A percentile compares a stretch with the other conserved stretches of the same genome.
Conservation (phyloP, 257 asterid species). For the Prunella vulgaris region DNA sequence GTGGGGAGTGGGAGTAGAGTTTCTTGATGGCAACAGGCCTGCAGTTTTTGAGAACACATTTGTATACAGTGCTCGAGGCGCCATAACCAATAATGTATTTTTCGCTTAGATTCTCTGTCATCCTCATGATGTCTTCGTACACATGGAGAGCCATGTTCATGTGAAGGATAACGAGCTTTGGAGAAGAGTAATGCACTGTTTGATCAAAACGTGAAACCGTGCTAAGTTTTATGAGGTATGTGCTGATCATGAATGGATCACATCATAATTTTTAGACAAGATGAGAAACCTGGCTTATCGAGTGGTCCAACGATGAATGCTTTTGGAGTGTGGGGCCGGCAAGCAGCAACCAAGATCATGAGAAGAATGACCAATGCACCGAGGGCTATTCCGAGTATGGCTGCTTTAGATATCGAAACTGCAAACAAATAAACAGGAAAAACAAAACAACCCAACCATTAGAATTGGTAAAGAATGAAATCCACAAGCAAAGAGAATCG, state of each 20-base stretch:
- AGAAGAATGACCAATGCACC: slow-evolving; percentile 82
- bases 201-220: neutral
- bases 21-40: slow-evolving; percentile 89
- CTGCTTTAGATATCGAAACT: slow-evolving; percentile 83
- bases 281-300: slow-evolving; percentile 66
- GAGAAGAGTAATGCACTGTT: slow-evolving; percentile 64
- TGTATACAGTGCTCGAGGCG: slow-evolving; percentile 91
- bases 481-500: neutral
- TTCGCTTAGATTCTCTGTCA: slow-evolving; percentile 88
- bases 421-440: slow-evolving; percentile 1
- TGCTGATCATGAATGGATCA: neutral
- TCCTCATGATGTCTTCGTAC: slow-evolving; percentile 92
- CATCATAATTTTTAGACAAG: too few relatives aligned
- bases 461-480: neutral
- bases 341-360: slow-evolving; percentile 78
- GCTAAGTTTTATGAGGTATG: too few relatives aligned
- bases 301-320: slow-evolving; percentile 56
- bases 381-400: slow-evolving; percentile 89
- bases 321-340: slow-evolving; percentile 60
- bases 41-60: slow-evolving; percentile 89
- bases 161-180: slow-evolving; percentile 91
- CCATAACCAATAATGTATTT: slow-evolving; percentile 82
- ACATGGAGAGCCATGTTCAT: slow-evolving; percentile 98
- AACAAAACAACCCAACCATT: neutral
- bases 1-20: slow-evolving; percentile 74